Percentiles rank a stretch among this genome's conserved stretches.
These are phyloP conservation scores for Populus trichocarpa DNA, from an alignment of 441 rosid species.

Conservation along the genomic window DNA sequence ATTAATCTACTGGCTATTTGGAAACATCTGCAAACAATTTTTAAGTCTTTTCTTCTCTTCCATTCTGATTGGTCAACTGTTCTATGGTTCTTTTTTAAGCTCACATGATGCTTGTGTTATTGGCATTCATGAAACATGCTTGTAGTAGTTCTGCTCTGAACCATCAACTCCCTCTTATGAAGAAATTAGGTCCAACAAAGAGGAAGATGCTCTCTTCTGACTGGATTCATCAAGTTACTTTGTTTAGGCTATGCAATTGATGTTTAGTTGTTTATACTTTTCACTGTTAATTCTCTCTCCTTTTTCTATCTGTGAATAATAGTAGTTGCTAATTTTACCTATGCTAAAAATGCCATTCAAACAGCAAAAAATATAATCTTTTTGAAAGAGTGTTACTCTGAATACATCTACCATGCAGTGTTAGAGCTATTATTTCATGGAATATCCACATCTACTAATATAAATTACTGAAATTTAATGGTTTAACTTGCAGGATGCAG, in stretches of 20 bases:
- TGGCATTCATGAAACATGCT: neutral
- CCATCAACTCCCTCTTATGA: neutral
- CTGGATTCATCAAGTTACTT: no score
- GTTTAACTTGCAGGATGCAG: slow-evolving; percentile 66
- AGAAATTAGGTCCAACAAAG: no score
- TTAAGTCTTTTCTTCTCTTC: neutral
- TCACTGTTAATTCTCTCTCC: neutral
- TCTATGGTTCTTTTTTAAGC: neutral
- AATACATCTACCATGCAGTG: neutral
- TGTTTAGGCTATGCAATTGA: neutral
- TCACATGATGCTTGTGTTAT: no score
- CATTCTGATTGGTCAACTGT: neutral
- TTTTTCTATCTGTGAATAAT: neutral
- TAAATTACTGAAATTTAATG: slow-evolving; percentile 6
- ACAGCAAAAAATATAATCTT: neutral
- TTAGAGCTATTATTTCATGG: neutral
- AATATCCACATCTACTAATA: neutral
- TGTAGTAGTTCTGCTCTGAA: neutral
- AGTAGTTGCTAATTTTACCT: neutral
- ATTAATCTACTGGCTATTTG: slow-evolving; percentile 6
- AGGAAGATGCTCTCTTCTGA: neutral
- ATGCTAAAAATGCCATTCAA: neutral
- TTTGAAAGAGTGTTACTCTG: neutral
- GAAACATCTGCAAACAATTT: slow-evolving; percentile 2
- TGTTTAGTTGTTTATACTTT: neutral